Evolutionary conservation across 805 yeast genomes (phyloP), one percentile per base, ranked within the genome.

Genomic region (Barnettozyma vustinii): DNA sequence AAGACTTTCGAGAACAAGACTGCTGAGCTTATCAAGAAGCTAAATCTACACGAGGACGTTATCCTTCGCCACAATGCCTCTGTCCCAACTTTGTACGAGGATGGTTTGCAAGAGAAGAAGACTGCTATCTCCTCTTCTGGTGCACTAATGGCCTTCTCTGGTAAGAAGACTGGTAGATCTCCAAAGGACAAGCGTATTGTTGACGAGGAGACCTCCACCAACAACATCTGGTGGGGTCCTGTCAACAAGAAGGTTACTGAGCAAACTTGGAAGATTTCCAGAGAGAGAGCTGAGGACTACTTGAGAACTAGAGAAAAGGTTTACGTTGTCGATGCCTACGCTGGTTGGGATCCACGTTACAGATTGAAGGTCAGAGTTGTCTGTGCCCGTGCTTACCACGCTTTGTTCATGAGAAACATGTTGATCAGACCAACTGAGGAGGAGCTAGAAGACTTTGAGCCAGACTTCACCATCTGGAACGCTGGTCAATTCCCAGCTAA

Each of bases 401-500:
- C 98, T 19, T 74, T 92, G 60, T 92, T 92, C 76, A 92, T 92
- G 99, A 85, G 96, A 65, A 92, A 92, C 70, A 92, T 92, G 99
- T 76, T 92, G 73, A 94, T 92, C 69, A 84, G 90, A 70, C 99
- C 99, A 57, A 84, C 96, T 26, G 81, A 76, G 32, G 94, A 90
- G 72, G 98, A 92, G 72, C 79, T 91, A 64, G 79, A 76, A 52
- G 76, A 83, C 69, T 92, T 90, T 63, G 96, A 89, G 75, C 99
- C 99, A 46, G 98, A 92, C 68, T 92, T 92, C 76, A 91, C 97
- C 56, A 87, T 92, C 65, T 92, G 95, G 88, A 92, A 92, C 67
- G 97, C 97, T 47, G 99, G 99, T 64, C 96, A 89, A 67, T 92
- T 92, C 87, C 98, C 97, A 43, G 99, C 99, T 45, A 92, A 92